Percentiles rank a stretch among this genome's conserved stretches.
These are phyloP conservation scores for Kewa caespitosa DNA, from an alignment of 179 eudicot species.

Conservation along the genomic window DNA sequence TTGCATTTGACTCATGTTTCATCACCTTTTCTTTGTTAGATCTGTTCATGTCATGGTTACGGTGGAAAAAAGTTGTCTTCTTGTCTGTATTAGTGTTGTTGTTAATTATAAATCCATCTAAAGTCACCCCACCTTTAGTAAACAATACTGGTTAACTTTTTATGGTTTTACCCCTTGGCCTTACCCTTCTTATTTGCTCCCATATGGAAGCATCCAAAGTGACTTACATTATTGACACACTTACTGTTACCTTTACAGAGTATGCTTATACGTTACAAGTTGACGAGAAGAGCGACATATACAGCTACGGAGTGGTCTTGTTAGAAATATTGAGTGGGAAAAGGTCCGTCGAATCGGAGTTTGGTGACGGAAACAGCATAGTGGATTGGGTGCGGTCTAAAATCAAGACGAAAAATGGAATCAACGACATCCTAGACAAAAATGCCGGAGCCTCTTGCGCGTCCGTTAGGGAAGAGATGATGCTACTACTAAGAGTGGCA, in stretches of 20 bases:
- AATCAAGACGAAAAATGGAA: conserved; percentile 57
- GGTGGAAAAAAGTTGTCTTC: conserved; percentile 31
- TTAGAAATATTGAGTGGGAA: conserved; percentile 78
- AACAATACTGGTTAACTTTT: neutral
- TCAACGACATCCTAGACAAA: conserved; percentile 58
- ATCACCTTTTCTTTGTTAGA: conserved; percentile 14
- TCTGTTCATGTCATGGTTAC: conserved; percentile 17
- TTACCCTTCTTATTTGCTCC: neutral
- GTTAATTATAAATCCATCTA: neutral
- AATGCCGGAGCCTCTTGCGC: conserved; percentile 76
- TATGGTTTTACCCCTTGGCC: neutral
- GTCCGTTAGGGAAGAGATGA: conserved; percentile 81
- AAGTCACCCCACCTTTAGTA: conserved; percentile 23
- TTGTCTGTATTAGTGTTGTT: conserved; percentile 30
- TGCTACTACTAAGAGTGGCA: conserved; percentile 67
- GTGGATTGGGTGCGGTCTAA: conserved; percentile 86
- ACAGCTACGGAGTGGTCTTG: conserved; percentile 84
- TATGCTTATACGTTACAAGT: conserved; percentile 95
- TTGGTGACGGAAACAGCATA: conserved; percentile 86
- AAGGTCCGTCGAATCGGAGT: conserved; percentile 71
- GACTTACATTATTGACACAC: neutral
- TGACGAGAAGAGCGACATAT: conserved; percentile 94
- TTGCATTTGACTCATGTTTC: conserved; percentile 29
- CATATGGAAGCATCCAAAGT: neutral
- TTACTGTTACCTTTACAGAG: conserved; percentile 40